Conservation (phyloP, 208 protist genomes). For the Plasmodiophora brassicae region DNA sequence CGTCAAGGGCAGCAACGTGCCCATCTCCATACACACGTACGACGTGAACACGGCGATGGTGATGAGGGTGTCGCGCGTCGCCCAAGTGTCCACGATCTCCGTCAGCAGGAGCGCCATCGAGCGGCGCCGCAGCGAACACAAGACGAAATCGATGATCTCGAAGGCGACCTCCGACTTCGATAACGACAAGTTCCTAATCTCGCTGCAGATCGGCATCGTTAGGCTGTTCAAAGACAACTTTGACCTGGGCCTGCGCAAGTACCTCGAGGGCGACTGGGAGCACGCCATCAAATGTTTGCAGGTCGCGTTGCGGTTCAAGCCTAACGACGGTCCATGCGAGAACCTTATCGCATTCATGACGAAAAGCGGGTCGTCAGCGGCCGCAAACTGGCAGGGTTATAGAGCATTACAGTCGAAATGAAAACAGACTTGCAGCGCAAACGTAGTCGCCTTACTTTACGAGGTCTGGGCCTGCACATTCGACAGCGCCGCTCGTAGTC, state of each 20-base stretch:
- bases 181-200: neutral
- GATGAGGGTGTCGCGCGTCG: neutral
- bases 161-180: neutral
- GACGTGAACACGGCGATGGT: neutral
- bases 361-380: neutral
- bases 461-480: too few species aligned
- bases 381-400: neutral
- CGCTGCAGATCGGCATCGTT: slow-evolving; percentile 18
- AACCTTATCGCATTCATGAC: neutral
- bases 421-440: too few species aligned
- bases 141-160: neutral
- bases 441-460: too few species aligned
- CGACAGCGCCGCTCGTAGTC: too few species aligned
- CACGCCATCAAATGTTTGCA: neutral
- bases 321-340: neutral
- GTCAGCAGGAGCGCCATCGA: slow-evolving; percentile 7
- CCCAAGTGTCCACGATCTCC: neutral
- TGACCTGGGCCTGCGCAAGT: neutral
- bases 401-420: neutral
- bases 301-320: neutral
- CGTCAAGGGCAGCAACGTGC: slow-evolving; percentile 8
- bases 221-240: neutral
- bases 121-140: neutral
- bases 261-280: neutral
- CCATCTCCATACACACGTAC: slow-evolving; percentile 11